These are phyloP conservation scores for Yamadazyma triangularis DNA, from an alignment of 1,139 yeast species.

Conservation along the genomic window DNA sequence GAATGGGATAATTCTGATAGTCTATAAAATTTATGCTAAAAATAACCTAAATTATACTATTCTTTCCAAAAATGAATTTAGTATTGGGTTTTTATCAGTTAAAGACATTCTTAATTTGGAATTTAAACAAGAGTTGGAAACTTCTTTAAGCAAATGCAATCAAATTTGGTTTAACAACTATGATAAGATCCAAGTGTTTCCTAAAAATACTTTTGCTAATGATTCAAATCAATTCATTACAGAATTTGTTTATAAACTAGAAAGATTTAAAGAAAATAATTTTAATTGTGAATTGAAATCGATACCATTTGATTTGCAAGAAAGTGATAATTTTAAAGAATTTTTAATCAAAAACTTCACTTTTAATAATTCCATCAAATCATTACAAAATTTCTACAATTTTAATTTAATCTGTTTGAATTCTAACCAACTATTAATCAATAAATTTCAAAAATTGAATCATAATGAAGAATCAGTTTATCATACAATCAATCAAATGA, in stretches of 20 bases:
- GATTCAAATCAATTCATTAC: slow-evolving; percentile 10
- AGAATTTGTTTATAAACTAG: slow-evolving; percentile 9
- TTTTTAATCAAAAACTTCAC: slow-evolving; percentile 20
- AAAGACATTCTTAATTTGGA: neutral
- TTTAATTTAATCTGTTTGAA: slow-evolving; percentile 20
- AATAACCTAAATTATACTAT: slow-evolving; percentile 27
- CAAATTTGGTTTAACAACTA: slow-evolving; percentile 11
- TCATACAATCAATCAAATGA: neutral
- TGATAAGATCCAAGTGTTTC: slow-evolving; percentile 18
- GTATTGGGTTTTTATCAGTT: slow-evolving; percentile 18
- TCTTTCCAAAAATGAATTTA: slow-evolving; percentile 21
- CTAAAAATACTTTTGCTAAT: slow-evolving; percentile 11
- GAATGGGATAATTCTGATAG: slow-evolving; percentile 21
- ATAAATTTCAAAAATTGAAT: slow-evolving; percentile 4
- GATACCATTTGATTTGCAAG: neutral
- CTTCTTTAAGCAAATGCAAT: slow-evolving; percentile 14
- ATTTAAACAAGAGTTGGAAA: slow-evolving; percentile 3
- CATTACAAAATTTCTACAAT: slow-evolving; percentile 24
- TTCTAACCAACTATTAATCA: slow-evolving; percentile 11
- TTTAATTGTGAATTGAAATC: neutral
- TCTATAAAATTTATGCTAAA: slow-evolving; percentile 25
- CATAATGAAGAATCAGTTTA: neutral
- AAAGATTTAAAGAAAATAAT: neutral
- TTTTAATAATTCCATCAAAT: slow-evolving; percentile 14
- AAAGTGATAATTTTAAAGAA: slow-evolving; percentile 6